A percentile compares a stretch with the other conserved stretches of the same genome.
These are phyloP conservation scores for Ustilago loliicola DNA, from an alignment of 1,284 basidiomycete genomes.

Conservation along the genomic window DNA sequence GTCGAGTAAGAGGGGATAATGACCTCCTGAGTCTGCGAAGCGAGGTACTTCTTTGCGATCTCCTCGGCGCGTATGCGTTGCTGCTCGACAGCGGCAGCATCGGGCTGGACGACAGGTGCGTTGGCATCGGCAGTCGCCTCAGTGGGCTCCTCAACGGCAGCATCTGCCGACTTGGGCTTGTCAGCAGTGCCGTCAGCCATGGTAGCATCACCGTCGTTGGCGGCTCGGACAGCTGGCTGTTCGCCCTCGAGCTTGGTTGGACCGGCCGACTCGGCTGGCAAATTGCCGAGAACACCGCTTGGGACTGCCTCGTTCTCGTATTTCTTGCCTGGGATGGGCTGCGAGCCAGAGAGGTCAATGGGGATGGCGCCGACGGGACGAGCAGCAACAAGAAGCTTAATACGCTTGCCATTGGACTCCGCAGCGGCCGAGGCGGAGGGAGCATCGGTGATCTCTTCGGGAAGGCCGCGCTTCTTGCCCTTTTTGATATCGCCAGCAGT, in stretches of 20 bases:
- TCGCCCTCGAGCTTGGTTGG: constrained; percentile 38
- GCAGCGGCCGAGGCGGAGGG: constrained; percentile 37
- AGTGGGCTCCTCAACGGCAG: constrained; percentile 78
- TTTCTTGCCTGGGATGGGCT: constrained; percentile 68
- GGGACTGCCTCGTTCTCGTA: constrained; percentile 68
- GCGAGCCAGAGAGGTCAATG: constrained; percentile 65
- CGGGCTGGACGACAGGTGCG: constrained; percentile 68
- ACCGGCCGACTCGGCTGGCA: constrained; percentile 54
- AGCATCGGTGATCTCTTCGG: constrained; percentile 64
- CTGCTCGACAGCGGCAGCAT: constrained; percentile 83
- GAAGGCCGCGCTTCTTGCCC: constrained; percentile 65
- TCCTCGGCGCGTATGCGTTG: constrained; percentile 83
- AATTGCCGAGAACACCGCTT: constrained; percentile 65
- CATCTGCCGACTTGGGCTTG: constrained; percentile 45
- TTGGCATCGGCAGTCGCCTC: constrained; percentile 78
- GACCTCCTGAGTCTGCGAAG: constrained; percentile 91
- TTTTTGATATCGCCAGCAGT: constrained; percentile 29
- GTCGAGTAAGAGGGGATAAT: constrained; percentile 97
- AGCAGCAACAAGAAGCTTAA: constrained; percentile 66
- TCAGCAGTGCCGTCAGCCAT: constrained; percentile 54
- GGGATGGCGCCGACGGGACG: constrained; percentile 64
- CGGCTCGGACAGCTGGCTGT: constrained; percentile 44
- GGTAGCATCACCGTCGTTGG: constrained; percentile 60
- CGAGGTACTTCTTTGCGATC: constrained; percentile 91
- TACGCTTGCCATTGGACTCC: constrained; percentile 60